phyloP scores from a whole-genome alignment of 495 filamentous ascomycete species.

The Xylaria bambusicola region DNA sequence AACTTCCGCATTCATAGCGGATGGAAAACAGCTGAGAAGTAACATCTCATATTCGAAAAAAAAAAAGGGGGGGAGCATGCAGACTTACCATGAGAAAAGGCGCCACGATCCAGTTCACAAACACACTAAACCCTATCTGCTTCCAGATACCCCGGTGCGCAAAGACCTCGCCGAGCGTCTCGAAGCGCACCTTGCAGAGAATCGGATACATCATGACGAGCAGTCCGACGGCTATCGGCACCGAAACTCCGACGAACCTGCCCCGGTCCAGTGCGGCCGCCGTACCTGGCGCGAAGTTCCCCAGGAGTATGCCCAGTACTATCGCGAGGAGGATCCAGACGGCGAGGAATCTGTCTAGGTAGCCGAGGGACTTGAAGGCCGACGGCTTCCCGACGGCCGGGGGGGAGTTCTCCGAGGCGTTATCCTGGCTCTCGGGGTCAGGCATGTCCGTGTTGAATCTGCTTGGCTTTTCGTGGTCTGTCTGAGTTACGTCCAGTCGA shows the following conservation, averaged over 20 bases:
- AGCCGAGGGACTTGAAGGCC: constrained; percentile 56
- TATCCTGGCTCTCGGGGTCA: constrained; percentile 7
- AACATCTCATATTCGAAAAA: too few species aligned
- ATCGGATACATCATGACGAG: constrained; percentile 97
- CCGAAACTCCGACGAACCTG: constrained; percentile 69
- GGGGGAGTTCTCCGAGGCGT: background rate
- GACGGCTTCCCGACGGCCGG: constrained; percentile 22
- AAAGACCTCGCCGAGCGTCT: constrained; percentile 73
- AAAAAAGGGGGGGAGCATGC: background rate
- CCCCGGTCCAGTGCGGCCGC: constrained; percentile 68
- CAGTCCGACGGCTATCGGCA: constrained; percentile 76
- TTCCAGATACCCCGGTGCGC: constrained; percentile 66
- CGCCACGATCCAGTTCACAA: constrained; percentile 89
- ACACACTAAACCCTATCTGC: constrained; percentile 75
- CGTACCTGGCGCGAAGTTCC: constrained; percentile 70
- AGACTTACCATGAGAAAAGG: constrained; percentile 79
- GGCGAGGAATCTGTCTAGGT: constrained; percentile 74
- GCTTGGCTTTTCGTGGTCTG: background rate
- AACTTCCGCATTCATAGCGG: too few species aligned
- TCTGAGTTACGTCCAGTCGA: background rate
- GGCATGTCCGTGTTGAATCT: background rate
- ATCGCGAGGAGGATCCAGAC: constrained; percentile 88
- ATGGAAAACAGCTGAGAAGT: too few species aligned
- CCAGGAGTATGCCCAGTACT: constrained; percentile 74
- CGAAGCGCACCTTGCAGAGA: constrained; percentile 87